phyloP scores from a whole-genome alignment of 192 early-diverging fungal genomes.

The Piromyces finnis region DNA sequence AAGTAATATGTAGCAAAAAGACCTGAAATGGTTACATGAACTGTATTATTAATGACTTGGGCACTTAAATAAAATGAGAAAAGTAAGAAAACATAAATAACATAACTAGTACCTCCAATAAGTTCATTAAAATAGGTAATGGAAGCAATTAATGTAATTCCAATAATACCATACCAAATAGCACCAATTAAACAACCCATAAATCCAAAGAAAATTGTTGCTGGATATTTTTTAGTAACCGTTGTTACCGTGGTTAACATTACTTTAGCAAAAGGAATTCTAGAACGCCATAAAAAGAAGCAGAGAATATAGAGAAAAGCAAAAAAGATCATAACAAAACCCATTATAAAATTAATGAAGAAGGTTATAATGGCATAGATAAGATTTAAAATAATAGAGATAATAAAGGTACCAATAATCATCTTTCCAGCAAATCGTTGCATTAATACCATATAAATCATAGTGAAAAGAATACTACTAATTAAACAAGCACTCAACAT shows the following conservation, averaged over 20 bases:
- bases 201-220: conserved; percentile 59
- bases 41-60: conserved; percentile 43
- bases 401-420: conserved; percentile 20
- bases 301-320: conserved; percentile 11
- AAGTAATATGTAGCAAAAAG: conserved; percentile 68
- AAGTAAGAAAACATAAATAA: conserved; percentile 32
- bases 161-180: conserved; percentile 51
- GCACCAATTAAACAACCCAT: conserved; percentile 45
- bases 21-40: conserved; percentile 66
- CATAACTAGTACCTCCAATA: conserved; percentile 2
- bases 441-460: background rate
- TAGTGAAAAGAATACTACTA: background rate
- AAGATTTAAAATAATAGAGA: conserved; percentile 11
- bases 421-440: conserved; percentile 14
- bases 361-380: conserved; percentile 10
- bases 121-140: background rate
- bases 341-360: conserved; percentile 3
- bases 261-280: conserved; percentile 8
- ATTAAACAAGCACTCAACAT: background rate
- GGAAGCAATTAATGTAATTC: conserved; percentile 27
- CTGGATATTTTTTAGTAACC: conserved; percentile 58
- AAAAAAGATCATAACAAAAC: conserved; percentile 18
- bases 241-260: conserved; percentile 47
- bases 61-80: conserved; percentile 53
- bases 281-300: conserved; percentile 13